phyloP scores from a whole-genome alignment of 2,329 filamentous ascomycete species.

The Rhynchosporium secalis region DNA sequence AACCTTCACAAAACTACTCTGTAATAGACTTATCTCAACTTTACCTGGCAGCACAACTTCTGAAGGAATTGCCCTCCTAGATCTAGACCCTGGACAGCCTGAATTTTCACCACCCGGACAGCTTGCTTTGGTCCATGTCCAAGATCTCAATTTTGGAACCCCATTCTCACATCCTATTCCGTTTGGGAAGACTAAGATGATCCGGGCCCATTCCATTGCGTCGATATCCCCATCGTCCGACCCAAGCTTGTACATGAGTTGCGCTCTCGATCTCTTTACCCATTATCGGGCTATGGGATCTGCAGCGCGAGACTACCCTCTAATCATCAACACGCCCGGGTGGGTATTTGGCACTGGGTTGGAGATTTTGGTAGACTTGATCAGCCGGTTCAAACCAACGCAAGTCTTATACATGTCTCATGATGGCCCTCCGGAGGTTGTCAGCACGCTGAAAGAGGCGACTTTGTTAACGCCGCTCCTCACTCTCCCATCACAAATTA shows the following conservation, averaged over 20 bases:
- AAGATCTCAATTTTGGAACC: constrained; percentile 61
- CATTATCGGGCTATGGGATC: constrained; percentile 52
- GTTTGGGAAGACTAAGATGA: constrained; percentile 40
- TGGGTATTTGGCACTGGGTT: constrained; percentile 73
- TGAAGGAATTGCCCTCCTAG: constrained; percentile 54
- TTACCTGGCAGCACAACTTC: constrained; percentile 1
- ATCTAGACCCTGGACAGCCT: constrained; percentile 76
- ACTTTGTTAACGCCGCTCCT: constrained; percentile 46
- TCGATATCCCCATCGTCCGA: constrained; percentile 65
- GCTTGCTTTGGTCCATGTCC: constrained; percentile 64
- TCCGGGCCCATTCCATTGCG: constrained; percentile 67
- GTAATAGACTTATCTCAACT: constrained; percentile 60
- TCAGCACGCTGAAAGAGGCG: constrained; percentile 51
- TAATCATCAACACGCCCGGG: constrained; percentile 73
- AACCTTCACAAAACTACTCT: constrained; percentile 66
- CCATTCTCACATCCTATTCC: constrained; percentile 62
- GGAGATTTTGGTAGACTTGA: constrained; percentile 60
- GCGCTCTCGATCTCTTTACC: constrained; percentile 61
- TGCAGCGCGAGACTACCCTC: constrained; percentile 48
- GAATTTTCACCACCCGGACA: constrained; percentile 72
- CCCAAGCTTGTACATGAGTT: constrained; percentile 64
- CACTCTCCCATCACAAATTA: constrained; percentile 59
- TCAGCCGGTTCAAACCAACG: constrained; percentile 54
- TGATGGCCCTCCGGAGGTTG: constrained; percentile 58
- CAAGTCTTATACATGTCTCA: constrained; percentile 70